These are phyloP conservation scores for Globisporangium viniferum DNA, from an alignment of 352 stramenopile genomes.

Conservation along the genomic window DNA sequence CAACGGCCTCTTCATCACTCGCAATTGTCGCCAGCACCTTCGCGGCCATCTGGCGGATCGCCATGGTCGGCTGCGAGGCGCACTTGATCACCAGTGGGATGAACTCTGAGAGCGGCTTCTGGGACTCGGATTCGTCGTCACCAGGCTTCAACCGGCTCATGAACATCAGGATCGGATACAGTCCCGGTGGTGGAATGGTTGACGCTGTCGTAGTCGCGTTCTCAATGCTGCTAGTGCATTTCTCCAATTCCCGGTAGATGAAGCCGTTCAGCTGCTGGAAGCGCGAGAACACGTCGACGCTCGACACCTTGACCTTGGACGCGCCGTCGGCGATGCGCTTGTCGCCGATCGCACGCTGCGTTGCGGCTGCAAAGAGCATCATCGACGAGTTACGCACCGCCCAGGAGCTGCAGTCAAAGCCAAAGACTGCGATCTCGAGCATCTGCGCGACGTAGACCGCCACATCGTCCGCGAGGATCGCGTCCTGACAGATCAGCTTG, in stretches of 20 bases:
- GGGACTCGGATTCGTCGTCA: slow-evolving; percentile 40
- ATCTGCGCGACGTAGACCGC: slow-evolving; percentile 81
- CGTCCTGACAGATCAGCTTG: slow-evolving; percentile 88
- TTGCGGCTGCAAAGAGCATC: slow-evolving; percentile 88
- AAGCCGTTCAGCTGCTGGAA: slow-evolving; percentile 70
- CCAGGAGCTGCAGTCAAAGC: slow-evolving; percentile 84
- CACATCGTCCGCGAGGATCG: slow-evolving; percentile 82
- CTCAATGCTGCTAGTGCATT: slow-evolving; percentile 26
- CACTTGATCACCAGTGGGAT: slow-evolving; percentile 68
- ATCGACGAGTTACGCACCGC: slow-evolving; percentile 90
- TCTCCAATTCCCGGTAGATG: slow-evolving; percentile 51
- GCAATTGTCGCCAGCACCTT: slow-evolving; percentile 74
- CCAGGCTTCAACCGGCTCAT: slow-evolving; percentile 67
- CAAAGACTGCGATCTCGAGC: slow-evolving; percentile 77
- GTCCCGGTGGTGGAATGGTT: slow-evolving; percentile 34
- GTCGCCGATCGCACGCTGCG: slow-evolving; percentile 76
- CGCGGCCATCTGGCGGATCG: slow-evolving; percentile 77
- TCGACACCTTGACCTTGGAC: slow-evolving; percentile 56
- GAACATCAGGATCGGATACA: slow-evolving; percentile 80
- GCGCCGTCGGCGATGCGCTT: slow-evolving; percentile 80
- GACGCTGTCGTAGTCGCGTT: slow-evolving; percentile 7
- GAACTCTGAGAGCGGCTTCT: slow-evolving; percentile 45
- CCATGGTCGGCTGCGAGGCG: slow-evolving; percentile 63
- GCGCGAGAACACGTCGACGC: slow-evolving; percentile 73
- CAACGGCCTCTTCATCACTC: slow-evolving; percentile 43